Conservation (phyloP, 1,139 yeast genomes). For the Eremothecium cymbalariae region DNA sequence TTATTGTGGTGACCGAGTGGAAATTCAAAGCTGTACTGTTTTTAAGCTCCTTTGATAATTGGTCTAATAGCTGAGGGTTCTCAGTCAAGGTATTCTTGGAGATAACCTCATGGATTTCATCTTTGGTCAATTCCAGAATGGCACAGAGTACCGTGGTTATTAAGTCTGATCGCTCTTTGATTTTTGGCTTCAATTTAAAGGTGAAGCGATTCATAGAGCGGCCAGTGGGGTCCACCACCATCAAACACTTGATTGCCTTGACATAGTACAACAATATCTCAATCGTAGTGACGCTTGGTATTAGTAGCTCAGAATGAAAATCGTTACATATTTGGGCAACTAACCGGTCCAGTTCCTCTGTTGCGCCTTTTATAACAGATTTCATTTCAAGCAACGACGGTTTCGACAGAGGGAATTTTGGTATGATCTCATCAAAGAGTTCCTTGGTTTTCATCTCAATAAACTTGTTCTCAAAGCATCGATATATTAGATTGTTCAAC, state of each 20-base stretch:
- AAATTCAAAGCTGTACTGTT: slow-evolving; percentile 3
- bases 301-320: slow-evolving; percentile 50
- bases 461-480: slow-evolving; percentile 24
- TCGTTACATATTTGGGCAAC: slow-evolving; percentile 29
- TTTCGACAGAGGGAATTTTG: slow-evolving; percentile 49
- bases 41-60: slow-evolving; percentile 5
- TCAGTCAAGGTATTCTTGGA: slow-evolving; percentile 15
- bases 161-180: slow-evolving; percentile 44
- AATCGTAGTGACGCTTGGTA: slow-evolving; percentile 76
- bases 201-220: slow-evolving; percentile 31
- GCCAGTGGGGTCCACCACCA: slow-evolving; percentile 80
- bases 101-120: slow-evolving; percentile 22
- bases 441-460: slow-evolving; percentile 48
- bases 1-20: slow-evolving; percentile 4
- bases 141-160: slow-evolving; percentile 66
- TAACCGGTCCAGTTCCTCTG: slow-evolving; percentile 40
- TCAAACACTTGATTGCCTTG: slow-evolving; percentile 62
- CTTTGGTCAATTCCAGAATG: slow-evolving; percentile 44
- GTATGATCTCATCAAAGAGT: slow-evolving; percentile 51
- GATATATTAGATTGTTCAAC: slow-evolving; percentile 30
- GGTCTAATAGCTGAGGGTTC: slow-evolving; percentile 5
- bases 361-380: slow-evolving; percentile 34
- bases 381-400: slow-evolving; percentile 58
- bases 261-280: slow-evolving; percentile 66
- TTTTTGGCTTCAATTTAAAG: slow-evolving; percentile 49